Evolutionary conservation across 495 filamentous ascomycete species (phyloP).

Genomic region (Penicillium parvum): DNA sequence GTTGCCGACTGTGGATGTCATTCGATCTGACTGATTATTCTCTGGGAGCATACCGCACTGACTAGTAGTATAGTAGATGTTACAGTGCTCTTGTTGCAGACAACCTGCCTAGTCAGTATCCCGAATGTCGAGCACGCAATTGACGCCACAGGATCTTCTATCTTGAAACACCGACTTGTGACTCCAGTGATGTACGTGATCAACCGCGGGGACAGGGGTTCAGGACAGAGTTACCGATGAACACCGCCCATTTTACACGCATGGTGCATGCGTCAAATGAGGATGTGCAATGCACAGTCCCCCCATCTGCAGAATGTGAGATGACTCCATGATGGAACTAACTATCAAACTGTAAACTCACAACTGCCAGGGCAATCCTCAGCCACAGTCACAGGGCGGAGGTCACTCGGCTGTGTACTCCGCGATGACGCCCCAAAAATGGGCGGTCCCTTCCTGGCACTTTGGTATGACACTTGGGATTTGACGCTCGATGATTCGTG

Average conservation of each 20-base stretch:
- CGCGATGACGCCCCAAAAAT: conserved; percentile 5
- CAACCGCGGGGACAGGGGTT: conserved; percentile 10
- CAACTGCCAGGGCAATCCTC: neutral
- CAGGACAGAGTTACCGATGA: conserved; percentile 7
- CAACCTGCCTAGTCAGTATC: neutral
- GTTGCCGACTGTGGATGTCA: no score
- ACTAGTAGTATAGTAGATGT: no score
- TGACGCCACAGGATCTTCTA: conserved; percentile 20
- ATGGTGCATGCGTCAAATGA: conserved; percentile 13
- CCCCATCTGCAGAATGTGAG: conserved; percentile 1
- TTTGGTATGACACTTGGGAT: no score
- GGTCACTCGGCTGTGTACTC: conserved; percentile 13
- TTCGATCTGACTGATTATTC: no score
- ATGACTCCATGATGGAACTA: no score
- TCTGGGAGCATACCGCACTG: no score
- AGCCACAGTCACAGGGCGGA: conserved; percentile 3
- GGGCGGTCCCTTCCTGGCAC: no score
- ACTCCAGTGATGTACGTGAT: conserved; percentile 21
- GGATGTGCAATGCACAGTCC: conserved; percentile 20
- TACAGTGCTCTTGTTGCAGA: neutral
- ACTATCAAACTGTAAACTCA: no score
- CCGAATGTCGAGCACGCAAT: conserved; percentile 19
- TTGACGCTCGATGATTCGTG: no score
- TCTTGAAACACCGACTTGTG: conserved; percentile 16
- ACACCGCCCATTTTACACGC: conserved; percentile 1